Evolutionary conservation across 1,284 basidiomycete genomes (phyloP), one percentile per base, ranked within the genome.

Genomic region (Moniliophthora roreri): DNA sequence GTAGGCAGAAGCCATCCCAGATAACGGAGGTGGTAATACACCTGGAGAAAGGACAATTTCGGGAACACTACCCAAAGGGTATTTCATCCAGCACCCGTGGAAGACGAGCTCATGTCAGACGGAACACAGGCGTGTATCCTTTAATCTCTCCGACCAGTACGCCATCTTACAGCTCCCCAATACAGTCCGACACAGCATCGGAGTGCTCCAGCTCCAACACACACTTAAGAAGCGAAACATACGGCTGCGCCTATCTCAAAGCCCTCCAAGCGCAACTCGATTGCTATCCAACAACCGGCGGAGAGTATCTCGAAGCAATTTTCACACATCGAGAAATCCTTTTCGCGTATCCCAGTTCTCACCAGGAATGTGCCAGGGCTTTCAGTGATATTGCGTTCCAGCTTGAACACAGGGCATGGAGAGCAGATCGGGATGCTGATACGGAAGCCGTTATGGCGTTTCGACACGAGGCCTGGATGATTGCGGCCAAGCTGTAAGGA

Each of bases 311-410:
- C 67, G 87, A 89, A 62, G 74, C 79, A 48, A 83, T 89, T 59
- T 87, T 88, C 68, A 82, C 81, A 1, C 87, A 89, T 69, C 85
- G 87, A 63, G 81, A 85, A 64, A 78, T 85, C 37, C 73, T 85
- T 56, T 71, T 68, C 57, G 78, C 82, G 8, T 82, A 72, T 62
- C 87, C 86, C 24, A 69, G 71, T 48, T 82, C 72, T 7, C 87
- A 89, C 69, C 67, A 60, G 53, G 75, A 77, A 24, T 89, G 87
- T 69, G 79, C 84, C 44, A 69, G 74, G 51, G 83, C 72, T 21
- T 81, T 87, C 67, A 79, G 70, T 68, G 83, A 83, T 64, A 70
- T 89, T 54, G 87, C 87, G 10, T 74, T 71, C 55, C 66, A 72
- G 40, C 66, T 89, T 60, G 86, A 89, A 66, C 67, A 70, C 52